Conservation (phyloP, 257 asterid genomes). For the Capsicum pubescens region DNA sequence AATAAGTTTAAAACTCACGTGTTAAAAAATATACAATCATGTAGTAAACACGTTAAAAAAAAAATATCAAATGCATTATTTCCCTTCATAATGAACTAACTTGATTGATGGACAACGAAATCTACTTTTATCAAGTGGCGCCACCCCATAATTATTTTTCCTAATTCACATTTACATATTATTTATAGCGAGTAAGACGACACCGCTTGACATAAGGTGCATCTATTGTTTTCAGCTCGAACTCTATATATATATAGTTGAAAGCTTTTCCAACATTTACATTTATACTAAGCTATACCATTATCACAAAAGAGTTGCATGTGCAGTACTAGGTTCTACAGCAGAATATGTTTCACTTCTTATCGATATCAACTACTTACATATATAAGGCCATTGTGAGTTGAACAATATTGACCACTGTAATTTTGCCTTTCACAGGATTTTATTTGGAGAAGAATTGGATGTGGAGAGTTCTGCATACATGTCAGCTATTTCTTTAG, state of each 20-base stretch:
- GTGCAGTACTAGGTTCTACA: neutral
- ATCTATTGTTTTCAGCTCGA: neutral
- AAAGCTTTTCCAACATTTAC: neutral
- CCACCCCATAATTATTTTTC: no score
- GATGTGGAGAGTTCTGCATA: constrained; percentile 56
- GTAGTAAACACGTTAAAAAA: no score
- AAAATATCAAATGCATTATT: no score
- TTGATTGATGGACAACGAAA: no score
- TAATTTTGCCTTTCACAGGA: constrained; percentile 3
- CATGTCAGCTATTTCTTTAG: constrained; percentile 63
- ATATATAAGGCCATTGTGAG: neutral
- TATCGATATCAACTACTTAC: neutral
- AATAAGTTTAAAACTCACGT: no score
- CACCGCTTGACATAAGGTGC: no score
- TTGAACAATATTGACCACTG: neutral
- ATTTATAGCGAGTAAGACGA: no score
- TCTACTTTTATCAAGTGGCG: no score
- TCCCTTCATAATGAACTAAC: no score
- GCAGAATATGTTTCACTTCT: neutral
- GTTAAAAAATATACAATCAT: no score
- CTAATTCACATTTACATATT: no score
- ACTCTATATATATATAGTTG: no score
- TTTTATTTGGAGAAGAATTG: constrained; percentile 46
- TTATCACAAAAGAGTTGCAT: neutral
- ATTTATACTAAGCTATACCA: neutral